These are phyloP conservation scores for Leonotis leonurus DNA, from an alignment of 257 asterid species.

Conservation along the genomic window DNA sequence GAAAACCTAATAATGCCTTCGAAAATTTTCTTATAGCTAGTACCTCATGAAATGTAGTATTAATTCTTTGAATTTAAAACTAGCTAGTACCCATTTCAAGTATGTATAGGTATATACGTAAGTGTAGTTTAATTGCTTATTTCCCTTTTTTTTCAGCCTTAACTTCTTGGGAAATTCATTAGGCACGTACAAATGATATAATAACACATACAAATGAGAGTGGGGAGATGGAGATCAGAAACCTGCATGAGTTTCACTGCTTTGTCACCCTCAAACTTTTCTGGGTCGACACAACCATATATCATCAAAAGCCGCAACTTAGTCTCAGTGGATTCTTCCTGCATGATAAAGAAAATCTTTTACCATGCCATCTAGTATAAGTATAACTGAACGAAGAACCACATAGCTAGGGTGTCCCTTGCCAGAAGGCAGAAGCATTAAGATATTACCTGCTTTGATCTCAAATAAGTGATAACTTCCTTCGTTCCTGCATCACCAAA, in stretches of 20 bases:
- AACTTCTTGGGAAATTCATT: too few species aligned
- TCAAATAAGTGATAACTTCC: slow-evolving; percentile 71
- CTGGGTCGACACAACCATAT: slow-evolving; percentile 81
- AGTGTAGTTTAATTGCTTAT: too few species aligned
- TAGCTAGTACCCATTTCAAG: too few species aligned
- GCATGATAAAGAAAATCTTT: slow-evolving; percentile 18
- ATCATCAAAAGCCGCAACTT: slow-evolving; percentile 86
- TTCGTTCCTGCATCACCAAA: slow-evolving; percentile 99
- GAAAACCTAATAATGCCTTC: too few species aligned
- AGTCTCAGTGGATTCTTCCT: slow-evolving; percentile 59
- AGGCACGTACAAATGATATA: too few species aligned
- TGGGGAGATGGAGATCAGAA: slow-evolving; percentile 19
- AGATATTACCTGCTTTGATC: slow-evolving; percentile 53
- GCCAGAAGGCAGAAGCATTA: background rate
- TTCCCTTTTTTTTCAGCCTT: too few species aligned
- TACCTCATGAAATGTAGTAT: too few species aligned
- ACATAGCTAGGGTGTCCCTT: background rate
- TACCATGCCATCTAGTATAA: background rate
- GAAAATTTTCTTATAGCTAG: too few species aligned
- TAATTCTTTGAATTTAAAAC: too few species aligned
- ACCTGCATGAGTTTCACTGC: slow-evolving; percentile 95
- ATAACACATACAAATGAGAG: background rate
- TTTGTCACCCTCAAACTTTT: slow-evolving; percentile 92
- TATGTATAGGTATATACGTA: too few species aligned
- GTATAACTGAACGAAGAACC: slow-evolving; percentile 2